Base-by-base conservation (phyloP, 805 yeast species). In the Candida glaebosa region DNA sequence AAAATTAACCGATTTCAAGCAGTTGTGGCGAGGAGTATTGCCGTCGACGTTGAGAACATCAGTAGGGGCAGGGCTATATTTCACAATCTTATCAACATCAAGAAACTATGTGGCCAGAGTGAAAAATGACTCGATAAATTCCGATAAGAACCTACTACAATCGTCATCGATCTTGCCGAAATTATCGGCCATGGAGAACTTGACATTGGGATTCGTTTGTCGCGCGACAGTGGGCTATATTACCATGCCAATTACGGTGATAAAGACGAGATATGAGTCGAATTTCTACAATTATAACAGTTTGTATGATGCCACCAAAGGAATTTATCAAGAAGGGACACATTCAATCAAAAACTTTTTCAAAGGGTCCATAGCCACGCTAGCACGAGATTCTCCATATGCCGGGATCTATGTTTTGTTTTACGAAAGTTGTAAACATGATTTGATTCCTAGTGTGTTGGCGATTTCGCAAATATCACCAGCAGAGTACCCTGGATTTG, bases 161-260 rank as follows among this genome's bases (percentile, higher is more conserved):
- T 15, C 39, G 2, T 40, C 46, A 9, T 42, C 50, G 16, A 43
- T 62, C 14, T 66, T 91, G 41, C 98, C 98, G 3, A 81, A 78
- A 55, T 71, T 93, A 28, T 69, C 85, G 2, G 81, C 79, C 48
- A 51, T 66, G 24, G 89, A 82, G 45, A 93, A 93, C 57, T 63
- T 90, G 39, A 39, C 77, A 5, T 73, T 90, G 0, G 98, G 99
- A 3, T 85, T 87, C 33, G 52, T 81, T 2, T 82, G 95, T 1
- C 70, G 99, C 42, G 88, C 89, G 0, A 43, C 77, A 1, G 95
- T 89, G 2, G 99, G 99, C 2, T 75, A 82, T 47, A 47, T 87
- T 6, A 87, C 96, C 4, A 93, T 93, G 99, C 99, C 99, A 0
- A 76, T 93, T 7, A 93, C 99, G 0, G 81, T 93, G 3, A 63